A percentile compares a stretch with the other conserved stretches of the same genome.
Evolutionary conservation across 176 grass and related monocot species (phyloP).

Genomic region (Carex kokanica): DNA sequence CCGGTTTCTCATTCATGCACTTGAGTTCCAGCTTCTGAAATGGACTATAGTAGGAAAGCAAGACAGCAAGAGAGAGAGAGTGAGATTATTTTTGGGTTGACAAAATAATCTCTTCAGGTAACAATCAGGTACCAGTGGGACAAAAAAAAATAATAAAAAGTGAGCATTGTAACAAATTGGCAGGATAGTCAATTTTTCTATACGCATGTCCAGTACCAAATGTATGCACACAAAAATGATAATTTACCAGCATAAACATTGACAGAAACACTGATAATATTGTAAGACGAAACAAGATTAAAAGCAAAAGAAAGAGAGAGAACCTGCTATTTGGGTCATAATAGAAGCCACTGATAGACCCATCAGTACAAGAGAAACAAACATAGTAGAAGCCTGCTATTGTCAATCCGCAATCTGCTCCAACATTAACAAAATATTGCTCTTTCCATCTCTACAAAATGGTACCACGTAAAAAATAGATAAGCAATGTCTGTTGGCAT

Average conservation of each 20-base stretch:
- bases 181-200: background rate
- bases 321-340: slow-evolving; percentile 99
- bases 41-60: slow-evolving; percentile 46
- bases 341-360: slow-evolving; percentile 90
- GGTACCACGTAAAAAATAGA: slow-evolving; percentile 14
- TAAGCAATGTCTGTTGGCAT: background rate
- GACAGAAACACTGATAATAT: background rate
- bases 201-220: background rate
- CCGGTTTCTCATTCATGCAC: slow-evolving; percentile 70
- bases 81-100: slow-evolving; percentile 3
- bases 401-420: slow-evolving; percentile 84
- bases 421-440: slow-evolving; percentile 95
- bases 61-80: background rate
- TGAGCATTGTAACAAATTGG: background rate
- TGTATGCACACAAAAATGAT: background rate
- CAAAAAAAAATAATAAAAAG: background rate
- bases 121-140: background rate
- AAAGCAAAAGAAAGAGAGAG: background rate
- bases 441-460: slow-evolving; percentile 93
- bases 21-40: slow-evolving; percentile 98
- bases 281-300: slow-evolving; percentile 5
- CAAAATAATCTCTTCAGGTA: background rate
- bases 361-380: slow-evolving; percentile 96
- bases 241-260: background rate
- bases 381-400: slow-evolving; percentile 97